Evolutionary conservation across 768 basidiomycete species (phyloP).

Genomic region (Saitozyma sp.): DNA sequence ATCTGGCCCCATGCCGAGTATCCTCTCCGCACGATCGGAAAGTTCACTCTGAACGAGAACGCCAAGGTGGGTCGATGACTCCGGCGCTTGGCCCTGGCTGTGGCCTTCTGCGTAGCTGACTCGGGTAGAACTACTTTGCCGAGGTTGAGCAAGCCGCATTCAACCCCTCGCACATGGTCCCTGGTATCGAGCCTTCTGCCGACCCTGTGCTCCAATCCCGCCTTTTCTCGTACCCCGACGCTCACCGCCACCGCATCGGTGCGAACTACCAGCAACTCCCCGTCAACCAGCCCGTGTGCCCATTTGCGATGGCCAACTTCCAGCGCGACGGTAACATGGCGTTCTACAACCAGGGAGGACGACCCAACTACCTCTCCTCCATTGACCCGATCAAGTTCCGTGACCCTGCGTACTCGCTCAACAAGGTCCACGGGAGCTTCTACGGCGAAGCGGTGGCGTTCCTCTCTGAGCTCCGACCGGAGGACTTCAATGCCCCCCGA

Average conservation of each 20-base stretch:
- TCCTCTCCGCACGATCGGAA: slow-evolving; percentile 54
- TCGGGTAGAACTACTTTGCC: slow-evolving; percentile 52
- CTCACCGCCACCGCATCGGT: slow-evolving; percentile 53
- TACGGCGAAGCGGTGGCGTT: slow-evolving; percentile 61
- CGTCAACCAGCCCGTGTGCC: slow-evolving; percentile 74
- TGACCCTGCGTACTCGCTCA: slow-evolving; percentile 45
- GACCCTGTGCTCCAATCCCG: slow-evolving; percentile 94
- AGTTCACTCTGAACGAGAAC: slow-evolving; percentile 55
- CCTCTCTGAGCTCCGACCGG: slow-evolving; percentile 63
- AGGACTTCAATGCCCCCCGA: slow-evolving; percentile 63
- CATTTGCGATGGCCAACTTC: slow-evolving; percentile 72
- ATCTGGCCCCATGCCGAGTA: slow-evolving; percentile 54
- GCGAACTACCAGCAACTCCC: slow-evolving; percentile 69
- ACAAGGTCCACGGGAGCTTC: slow-evolving; percentile 66
- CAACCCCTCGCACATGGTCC: slow-evolving; percentile 75
- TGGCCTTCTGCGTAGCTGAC: slow-evolving; percentile 7
- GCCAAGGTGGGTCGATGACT: slow-evolving; percentile 24
- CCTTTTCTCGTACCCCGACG: slow-evolving; percentile 78
- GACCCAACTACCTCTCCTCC: slow-evolving; percentile 83
- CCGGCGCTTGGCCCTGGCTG: slow-evolving; percentile 3
- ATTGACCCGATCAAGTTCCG: slow-evolving; percentile 71
- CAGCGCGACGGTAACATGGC: slow-evolving; percentile 77
- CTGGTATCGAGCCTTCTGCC: slow-evolving; percentile 83
- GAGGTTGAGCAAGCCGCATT: slow-evolving; percentile 42
- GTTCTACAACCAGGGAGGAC: slow-evolving; percentile 73